Base-by-base conservation (phyloP, 2,329 filamentous ascomycete species). In the Thelonectria olida region DNA sequence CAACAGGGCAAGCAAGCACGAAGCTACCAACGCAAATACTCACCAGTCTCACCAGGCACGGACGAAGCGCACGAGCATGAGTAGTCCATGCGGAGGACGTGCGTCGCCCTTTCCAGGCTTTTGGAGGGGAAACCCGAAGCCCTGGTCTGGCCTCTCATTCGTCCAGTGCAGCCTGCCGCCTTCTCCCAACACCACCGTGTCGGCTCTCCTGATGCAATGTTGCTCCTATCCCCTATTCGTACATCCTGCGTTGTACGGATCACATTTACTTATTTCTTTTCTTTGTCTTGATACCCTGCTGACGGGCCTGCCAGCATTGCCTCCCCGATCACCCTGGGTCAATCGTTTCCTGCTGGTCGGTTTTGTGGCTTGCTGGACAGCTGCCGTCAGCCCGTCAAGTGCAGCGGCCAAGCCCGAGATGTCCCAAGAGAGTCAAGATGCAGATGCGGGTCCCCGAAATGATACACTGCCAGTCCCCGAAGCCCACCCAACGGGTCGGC, bases 361-460 rank as follows among this genome's bases (percentile, higher is more conserved):
- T 63, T 67, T 50, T 63, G 66, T 70, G 62, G 68, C 68, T 71
- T 68, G 65, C 67, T 70, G 66, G 42, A 63, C 41, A 56, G 42
- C 58, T 52, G 15, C 51, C 34, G 48, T 66, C 65, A 69, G 66
- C 61, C 53, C 45, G 58, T 59, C 25, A 34, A 54, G 54, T 57
- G 67, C 67, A 68, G 67, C 69, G 69, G 69, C 54, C 58, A 72
- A 68, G 65, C 49, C 67, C 69, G 69, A 68, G 39, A 61, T 56
- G 52, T 55, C 65, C 58, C 64, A 56, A 63, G 67, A 64, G 61
- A 60, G 67, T 50, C 61, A 62, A 56, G 42, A 58, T 69, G 69
- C 61, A 68, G 52, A 55, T 45, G 66, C 61, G 50, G 49, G 60
- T 61, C 62, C 61, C 67, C 65, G 65, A 48, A 31, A 68, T 67